Evolutionary conservation across 1,139 yeast genomes (phyloP).

Genomic region (Pichia sp.): DNA sequence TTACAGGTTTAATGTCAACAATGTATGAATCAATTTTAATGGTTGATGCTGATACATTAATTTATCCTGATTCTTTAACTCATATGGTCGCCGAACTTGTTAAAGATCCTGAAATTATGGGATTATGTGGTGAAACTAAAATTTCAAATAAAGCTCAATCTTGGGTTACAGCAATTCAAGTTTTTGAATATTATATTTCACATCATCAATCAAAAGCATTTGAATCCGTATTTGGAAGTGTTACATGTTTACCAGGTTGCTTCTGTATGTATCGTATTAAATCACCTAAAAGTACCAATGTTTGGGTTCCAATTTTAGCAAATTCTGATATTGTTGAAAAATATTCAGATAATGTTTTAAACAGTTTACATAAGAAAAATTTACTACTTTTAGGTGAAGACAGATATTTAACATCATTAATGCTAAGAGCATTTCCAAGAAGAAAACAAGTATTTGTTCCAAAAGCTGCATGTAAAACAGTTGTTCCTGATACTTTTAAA

Average conservation of each 20-base stretch:
- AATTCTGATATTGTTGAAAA: slow-evolving; percentile 96
- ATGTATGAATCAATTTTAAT: slow-evolving; percentile 79
- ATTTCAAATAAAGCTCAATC: slow-evolving; percentile 79
- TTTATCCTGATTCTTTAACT: slow-evolving; percentile 82
- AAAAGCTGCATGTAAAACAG: slow-evolving; percentile 91
- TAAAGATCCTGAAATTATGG: slow-evolving; percentile 86
- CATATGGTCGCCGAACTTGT: slow-evolving; percentile 95
- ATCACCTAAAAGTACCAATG: slow-evolving; percentile 84
- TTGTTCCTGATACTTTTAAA: slow-evolving; percentile 77
- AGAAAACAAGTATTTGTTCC: slow-evolving; percentile 91
- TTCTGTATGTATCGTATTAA: slow-evolving; percentile 94
- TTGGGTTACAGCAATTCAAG: slow-evolving; percentile 96
- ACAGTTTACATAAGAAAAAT: slow-evolving; percentile 86
- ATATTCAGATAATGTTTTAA: slow-evolving; percentile 83
- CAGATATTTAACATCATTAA: slow-evolving; percentile 78
- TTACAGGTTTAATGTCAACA: slow-evolving; percentile 86
- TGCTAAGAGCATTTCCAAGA: slow-evolving; percentile 90
- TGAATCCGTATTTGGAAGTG: slow-evolving; percentile 94
- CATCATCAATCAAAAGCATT: slow-evolving; percentile 97
- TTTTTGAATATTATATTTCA: slow-evolving; percentile 90
- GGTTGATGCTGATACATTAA: slow-evolving; percentile 97
- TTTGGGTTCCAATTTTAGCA: slow-evolving; percentile 95
- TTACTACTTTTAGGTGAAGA: slow-evolving; percentile 89
- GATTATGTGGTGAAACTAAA: slow-evolving; percentile 95
- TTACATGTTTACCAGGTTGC: slow-evolving; percentile 97